Base-by-base conservation (phyloP, 768 basidiomycete species). In the Candolleomyces aberdarensis region DNA sequence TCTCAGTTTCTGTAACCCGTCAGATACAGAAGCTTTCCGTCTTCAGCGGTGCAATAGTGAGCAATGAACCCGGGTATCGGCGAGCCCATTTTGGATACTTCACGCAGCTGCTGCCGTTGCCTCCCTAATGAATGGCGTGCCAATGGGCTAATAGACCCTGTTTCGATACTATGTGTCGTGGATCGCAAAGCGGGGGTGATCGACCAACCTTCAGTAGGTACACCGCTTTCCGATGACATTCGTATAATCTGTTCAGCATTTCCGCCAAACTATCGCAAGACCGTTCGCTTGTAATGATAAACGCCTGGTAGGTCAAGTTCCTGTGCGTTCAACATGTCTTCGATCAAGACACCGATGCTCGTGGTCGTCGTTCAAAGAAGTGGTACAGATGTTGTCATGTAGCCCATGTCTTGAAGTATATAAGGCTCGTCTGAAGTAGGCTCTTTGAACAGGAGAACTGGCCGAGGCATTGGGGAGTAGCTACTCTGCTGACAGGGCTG, bases 1-100 rank as follows among this genome's bases (percentile, higher is more conserved):
- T 92, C 90, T 17, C 84, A 78, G 61, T 91, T 93, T 77, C 94
- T 96, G 80, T 95, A 93, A 20, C 93, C 93, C 10, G 86, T 91
- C 9, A 96, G 80, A 69, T 92, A 94, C 6, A 95, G 70, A 51
- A 95, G 68, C 36, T 60, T 66, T 15, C 62, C 64, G 5, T 1
- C 26, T 26, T 26, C 26, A 26, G 22, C 41, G 53, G 53, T 80
- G 76, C 0, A 5, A 68, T 51, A 1, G 57, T 39, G 7, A n/a
- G n/a, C n/a, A n/a, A n/a, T n/a, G n/a, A n/a, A n/a, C n/a, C n/a
- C n/a, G n/a, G n/a, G n/a, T n/a, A n/a, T n/a, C n/a, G n/a, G n/a
- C n/a, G n/a, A n/a, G n/a, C n/a, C n/a, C n/a, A n/a, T n/a, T n/a
- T n/a, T n/a, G n/a, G n/a, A n/a, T n/a, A n/a, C n/a, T n/a, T n/a